phyloP scores from a whole-genome alignment of 768 basidiomycete species.

The Jaapia argillacea region DNA sequence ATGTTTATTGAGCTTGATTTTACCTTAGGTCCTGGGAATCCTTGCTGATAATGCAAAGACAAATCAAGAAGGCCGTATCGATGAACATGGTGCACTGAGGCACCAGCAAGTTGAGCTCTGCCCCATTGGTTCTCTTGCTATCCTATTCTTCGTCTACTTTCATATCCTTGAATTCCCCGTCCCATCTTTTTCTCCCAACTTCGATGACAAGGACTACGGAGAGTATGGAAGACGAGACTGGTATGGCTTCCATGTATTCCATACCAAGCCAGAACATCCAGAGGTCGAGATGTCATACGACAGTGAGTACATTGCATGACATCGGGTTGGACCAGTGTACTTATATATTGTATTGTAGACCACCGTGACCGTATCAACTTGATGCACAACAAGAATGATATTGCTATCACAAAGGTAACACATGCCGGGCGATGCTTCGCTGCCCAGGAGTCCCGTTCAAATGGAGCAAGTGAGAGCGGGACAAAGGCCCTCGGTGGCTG shows the following conservation, averaged over 20 bases:
- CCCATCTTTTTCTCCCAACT: conserved; percentile 19
- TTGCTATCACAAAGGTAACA: conserved; percentile 19
- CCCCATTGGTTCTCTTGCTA: conserved; percentile 16
- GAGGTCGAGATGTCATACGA: conserved; percentile 18
- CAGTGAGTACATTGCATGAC: conserved; percentile 14
- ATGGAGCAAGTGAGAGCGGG: conserved; percentile 17
- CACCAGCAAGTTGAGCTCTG: conserved; percentile 21
- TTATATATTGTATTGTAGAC: conserved; percentile 8
- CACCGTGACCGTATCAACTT: conserved; percentile 17
- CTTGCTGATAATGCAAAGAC: conserved; percentile 21
- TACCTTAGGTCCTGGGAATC: conserved; percentile 16
- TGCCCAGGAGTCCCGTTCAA: conserved; percentile 18
- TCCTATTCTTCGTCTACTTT: conserved; percentile 20
- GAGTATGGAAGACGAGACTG: conserved; percentile 19
- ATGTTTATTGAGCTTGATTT: neutral
- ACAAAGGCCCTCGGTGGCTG: conserved; percentile 24
- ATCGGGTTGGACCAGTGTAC: neutral
- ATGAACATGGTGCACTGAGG: conserved; percentile 21
- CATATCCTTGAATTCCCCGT: conserved; percentile 14
- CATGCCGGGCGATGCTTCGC: conserved; percentile 20
- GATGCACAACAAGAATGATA: conserved; percentile 14
- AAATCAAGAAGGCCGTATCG: conserved; percentile 20
- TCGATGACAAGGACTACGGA: conserved; percentile 11
- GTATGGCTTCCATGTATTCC: conserved; percentile 19
- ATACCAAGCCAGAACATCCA: conserved; percentile 3